Percentiles rank a stretch among this genome's conserved stretches.
Evolutionary conservation across 352 stramenopile genomes (phyloP).

Genomic region (Pythium biforme): DNA sequence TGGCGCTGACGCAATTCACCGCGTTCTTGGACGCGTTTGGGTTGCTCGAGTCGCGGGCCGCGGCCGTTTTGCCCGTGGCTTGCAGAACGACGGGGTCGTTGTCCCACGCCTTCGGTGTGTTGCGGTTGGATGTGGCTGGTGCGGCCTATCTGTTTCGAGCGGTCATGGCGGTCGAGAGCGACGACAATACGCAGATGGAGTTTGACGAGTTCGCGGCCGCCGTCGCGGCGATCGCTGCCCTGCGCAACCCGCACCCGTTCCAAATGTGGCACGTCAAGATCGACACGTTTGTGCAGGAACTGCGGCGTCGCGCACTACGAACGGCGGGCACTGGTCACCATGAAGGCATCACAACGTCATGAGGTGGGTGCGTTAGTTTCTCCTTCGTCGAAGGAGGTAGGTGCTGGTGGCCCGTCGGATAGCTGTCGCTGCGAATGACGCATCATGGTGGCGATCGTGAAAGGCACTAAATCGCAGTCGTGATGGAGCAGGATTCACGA

Average conservation of each 20-base stretch:
- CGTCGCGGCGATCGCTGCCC: slow-evolving; percentile 43
- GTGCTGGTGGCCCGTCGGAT: too few relatives aligned
- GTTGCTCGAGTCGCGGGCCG: background rate
- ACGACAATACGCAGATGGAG: slow-evolving; percentile 50
- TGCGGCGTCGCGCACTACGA: slow-evolving; percentile 12
- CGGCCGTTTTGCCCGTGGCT: too few relatives aligned
- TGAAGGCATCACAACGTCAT: background rate
- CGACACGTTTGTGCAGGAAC: slow-evolving; percentile 35
- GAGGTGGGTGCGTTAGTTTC: background rate
- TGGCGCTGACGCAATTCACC: slow-evolving; percentile 16
- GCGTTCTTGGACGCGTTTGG: slow-evolving; percentile 3
- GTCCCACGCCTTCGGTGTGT: background rate
- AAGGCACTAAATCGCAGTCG: too few relatives aligned
- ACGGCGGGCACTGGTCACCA: background rate
- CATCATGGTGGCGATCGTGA: too few relatives aligned
- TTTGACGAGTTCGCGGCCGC: slow-evolving; percentile 61
- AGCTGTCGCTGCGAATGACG: too few relatives aligned
- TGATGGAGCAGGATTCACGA: too few relatives aligned
- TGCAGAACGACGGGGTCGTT: background rate
- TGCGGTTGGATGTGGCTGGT: slow-evolving; percentile 24
- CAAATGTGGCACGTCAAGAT: slow-evolving; percentile 53
- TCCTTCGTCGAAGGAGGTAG: too few relatives aligned
- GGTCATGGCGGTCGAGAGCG: slow-evolving; percentile 54
- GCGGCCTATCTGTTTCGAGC: slow-evolving; percentile 42
- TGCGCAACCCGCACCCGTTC: slow-evolving; percentile 50